Evolutionary conservation across 768 basidiomycete species (phyloP), one percentile per base, ranked within the genome.

Genomic region (Hirschioporus abietinus): DNA sequence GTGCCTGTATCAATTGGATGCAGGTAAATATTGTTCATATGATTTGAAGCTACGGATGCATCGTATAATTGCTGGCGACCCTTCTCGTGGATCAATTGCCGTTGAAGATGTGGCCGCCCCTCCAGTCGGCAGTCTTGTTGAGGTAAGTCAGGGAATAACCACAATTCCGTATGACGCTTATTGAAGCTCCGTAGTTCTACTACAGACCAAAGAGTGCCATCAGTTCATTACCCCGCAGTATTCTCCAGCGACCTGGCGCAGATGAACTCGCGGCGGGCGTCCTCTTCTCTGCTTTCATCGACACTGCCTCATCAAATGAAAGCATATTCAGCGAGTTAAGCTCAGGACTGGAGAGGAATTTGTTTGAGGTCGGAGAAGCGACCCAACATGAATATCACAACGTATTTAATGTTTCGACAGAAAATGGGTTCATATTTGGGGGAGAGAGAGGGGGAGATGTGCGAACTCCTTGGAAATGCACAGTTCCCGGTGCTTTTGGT

Each of bases 51-150:
- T 52, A 15, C 4, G 42, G 42, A 78, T 88, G 52, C 84, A 84
- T 70, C 81, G 77, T 65, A 87, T 93, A 66, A 85, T 81, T 25
- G 87, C 90, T 0, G 91, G 91, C 2, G 90, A 89, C 71, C 90
- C 89, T 1, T 86, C 86, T 18, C 82, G 88, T 7, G 91, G 91
- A 1, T 81, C 82, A 3, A 80, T 92, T 17, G 85, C 91, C 0
- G 77, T 93, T 0, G 84, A 86, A 24, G 77, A 84, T 1, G 76
- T 80, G 24, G 77, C 76, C 17, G 83, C 87, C 1, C 89, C 88
- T 1, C 70, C 69, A 2, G 71, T 76, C 17, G 88, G 86, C n/a
- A 76, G 82, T 7, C 67, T 70, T 2, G 83, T 90, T 18, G 84
- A 86, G 77, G 84, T 81, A 10, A 77, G 77, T 79, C 60, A 70